Base-by-base conservation (phyloP, 2,329 filamentous ascomycete species). In the Ceratocystis destructans region DNA sequence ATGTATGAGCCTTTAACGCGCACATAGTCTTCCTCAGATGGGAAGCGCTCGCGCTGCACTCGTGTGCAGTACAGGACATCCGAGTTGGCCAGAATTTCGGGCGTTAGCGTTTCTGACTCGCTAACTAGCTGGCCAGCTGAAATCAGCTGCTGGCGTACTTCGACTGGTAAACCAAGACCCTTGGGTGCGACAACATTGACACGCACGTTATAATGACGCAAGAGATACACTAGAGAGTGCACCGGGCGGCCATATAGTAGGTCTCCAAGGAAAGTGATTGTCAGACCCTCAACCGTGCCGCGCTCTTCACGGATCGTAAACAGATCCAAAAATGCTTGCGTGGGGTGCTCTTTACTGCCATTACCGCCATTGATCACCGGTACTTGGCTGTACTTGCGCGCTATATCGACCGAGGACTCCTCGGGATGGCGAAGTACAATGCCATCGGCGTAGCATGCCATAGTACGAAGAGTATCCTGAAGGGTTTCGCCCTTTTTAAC, bases 281-380 rank as follows among this genome's bases (percentile, higher is more conserved):
- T 97, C 70, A 99, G 81, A 64, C 93, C 93, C 73, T 93, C 92
- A 66, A 97, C 93, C 0, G 92, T 96, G 70, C 94, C 94, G 7
- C 97, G 82, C 77, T 99, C 94, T 77, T 99, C 94, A 71, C 94
- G 90, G 73, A 99, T 99, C 65, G 94, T 97, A 80, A 96, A 99
- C 67, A 99, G 87, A 73, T 99, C 94, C 25, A 99, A 81, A 82
- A 99, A 94, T 0, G 94, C 94, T 77, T 99, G 94, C 0, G 94
- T 99, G 0, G 94, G 94, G 77, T 99, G 94, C 79, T 99, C 94
- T 72, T 90, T 87, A 77, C 88, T 91, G 70, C 94, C 94, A 75
- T 99, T 99, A 63, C 94, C 94, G 70, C 91, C 94, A 74, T 99
- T 99, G 81, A 99, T 93, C 73, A 99, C 86, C 1, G 94, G 94